Conservation (phyloP, 1,139 yeast species). For the Pichia cactophila region DNA sequence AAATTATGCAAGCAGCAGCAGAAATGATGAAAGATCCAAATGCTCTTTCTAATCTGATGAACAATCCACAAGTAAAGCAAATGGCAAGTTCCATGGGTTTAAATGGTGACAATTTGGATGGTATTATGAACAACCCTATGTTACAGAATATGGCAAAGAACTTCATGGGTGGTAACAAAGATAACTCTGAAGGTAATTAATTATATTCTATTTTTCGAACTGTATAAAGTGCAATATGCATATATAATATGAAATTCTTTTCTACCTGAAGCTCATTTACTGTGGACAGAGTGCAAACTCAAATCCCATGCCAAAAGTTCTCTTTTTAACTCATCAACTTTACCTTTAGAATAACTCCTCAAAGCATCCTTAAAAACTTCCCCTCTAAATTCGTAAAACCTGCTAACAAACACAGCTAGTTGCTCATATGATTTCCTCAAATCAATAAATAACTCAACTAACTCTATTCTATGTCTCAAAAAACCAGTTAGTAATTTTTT, state of each 20-base stretch:
- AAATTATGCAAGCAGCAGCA: conserved; percentile 87
- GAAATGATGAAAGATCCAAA: conserved; percentile 86
- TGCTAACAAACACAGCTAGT: conserved; percentile 56
- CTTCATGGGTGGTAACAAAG: conserved; percentile 38
- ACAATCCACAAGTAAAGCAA: conserved; percentile 68
- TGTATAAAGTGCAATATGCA: neutral
- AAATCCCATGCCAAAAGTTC: conserved; percentile 16
- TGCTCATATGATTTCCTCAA: conserved; percentile 45
- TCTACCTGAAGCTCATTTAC: too few relatives aligned
- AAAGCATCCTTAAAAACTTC: conserved; percentile 35
- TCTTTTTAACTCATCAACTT: conserved; percentile 25
- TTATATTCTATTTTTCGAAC: neutral
- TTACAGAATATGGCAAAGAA: conserved; percentile 60
- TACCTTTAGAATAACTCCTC: conserved; percentile 28
- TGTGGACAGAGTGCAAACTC: conserved; percentile 9
- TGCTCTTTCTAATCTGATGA: conserved; percentile 70
- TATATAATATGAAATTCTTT: neutral
- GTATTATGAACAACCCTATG: conserved; percentile 75
- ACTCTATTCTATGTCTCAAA: conserved; percentile 21
- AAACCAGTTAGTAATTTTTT: conserved; percentile 28
- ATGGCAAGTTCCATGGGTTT: conserved; percentile 61
- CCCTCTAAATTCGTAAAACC: conserved; percentile 45
- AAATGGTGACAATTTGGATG: conserved; percentile 38
- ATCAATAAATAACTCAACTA: conserved; percentile 20
- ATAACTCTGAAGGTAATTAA: neutral